Base-by-base conservation (phyloP, 768 basidiomycete species). In the Kwoniella sp. region DNA sequence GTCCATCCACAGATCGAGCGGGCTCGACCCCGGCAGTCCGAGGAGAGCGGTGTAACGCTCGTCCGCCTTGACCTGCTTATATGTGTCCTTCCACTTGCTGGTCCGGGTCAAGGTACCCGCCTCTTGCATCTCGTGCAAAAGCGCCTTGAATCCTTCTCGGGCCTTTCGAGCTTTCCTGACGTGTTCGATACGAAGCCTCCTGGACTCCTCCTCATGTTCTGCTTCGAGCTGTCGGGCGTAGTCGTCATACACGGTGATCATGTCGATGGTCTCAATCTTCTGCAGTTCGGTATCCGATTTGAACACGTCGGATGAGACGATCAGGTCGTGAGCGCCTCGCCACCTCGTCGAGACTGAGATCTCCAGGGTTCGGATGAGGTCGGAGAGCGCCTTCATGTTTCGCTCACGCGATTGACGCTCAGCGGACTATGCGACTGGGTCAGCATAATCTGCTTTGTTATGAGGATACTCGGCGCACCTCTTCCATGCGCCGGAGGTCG, bases 1-100 rank as follows among this genome's bases (percentile, higher is more conserved):
- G 73, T 98, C 93, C 89, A 91, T 95, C 76, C 95, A 98, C 3
- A 98, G 80, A 65, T 99, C 95, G 26, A 99, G 80, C 0, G 93
- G 92, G 60, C 88, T 91, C 1, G 90, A 93, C 12, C 95, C 95
- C 7, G 88, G 88, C 63, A 86, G 88, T 14, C 95, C 93, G 15
- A 98, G 83, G 74, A 98, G 83, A 55, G 81, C 79, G 36, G 85
- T 78, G 76, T 98, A 99, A n/a, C 89, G 83, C 37, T 80, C 78
- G 67, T 95, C 89, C 28, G 84, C 78, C 6, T 78, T 78, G 76
- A 98, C 84, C 20, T 78, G 75, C 0, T 88, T 84, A 62, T 90
- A 90, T 23, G 90, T 80, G 29, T 86, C 80, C 71, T 90, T 90
- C 93, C 93, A 99, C 71, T 91, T 92, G 3, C 85, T 83, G 27